Evolutionary conservation across 2,329 filamentous ascomycete species (phyloP).

Genomic region (Coniochaeta prunicola): DNA sequence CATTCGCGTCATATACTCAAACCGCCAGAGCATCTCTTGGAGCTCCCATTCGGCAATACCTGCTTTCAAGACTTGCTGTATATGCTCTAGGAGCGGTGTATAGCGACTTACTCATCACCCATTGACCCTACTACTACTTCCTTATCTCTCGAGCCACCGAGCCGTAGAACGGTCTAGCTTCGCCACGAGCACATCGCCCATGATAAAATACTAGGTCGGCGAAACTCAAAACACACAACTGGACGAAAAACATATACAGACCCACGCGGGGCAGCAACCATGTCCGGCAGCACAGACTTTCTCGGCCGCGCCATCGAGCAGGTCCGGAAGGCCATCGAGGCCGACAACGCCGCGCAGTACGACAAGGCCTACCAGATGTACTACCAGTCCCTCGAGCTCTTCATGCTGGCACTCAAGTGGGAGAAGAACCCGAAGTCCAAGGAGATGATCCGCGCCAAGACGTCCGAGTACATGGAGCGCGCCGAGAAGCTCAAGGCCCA

Average conservation of each 20-base stretch:
- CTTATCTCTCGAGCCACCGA: neutral
- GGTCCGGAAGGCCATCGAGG: slow-evolving; percentile 96
- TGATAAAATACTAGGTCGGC: too few relatives aligned
- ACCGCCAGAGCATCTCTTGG: too few relatives aligned
- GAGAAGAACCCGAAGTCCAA: slow-evolving; percentile 98
- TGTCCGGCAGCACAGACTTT: slow-evolving; percentile 90
- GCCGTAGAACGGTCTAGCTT: too few relatives aligned
- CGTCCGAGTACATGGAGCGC: slow-evolving; percentile 95
- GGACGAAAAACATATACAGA: too few relatives aligned
- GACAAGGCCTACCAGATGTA: slow-evolving; percentile 95
- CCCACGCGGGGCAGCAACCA: slow-evolving; percentile 39
- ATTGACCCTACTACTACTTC: neutral
- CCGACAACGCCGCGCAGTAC: slow-evolving; percentile 92
- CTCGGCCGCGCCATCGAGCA: slow-evolving; percentile 92
- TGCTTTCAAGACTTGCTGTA: neutral
- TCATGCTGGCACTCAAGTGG: slow-evolving; percentile 99
- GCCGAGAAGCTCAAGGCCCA: slow-evolving; percentile 97
- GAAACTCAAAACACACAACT: too few relatives aligned
- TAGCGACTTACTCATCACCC: neutral
- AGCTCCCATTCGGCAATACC: neutral
- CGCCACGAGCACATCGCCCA: too few relatives aligned
- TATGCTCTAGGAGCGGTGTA: neutral
- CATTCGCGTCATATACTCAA: neutral
- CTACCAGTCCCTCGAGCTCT: slow-evolving; percentile 92
- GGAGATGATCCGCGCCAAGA: slow-evolving; percentile 94